Evolutionary conservation across 2,329 filamentous ascomycete genomes (phyloP), one percentile per base, ranked within the genome.

Genomic region (Hypoxylon sp.): DNA sequence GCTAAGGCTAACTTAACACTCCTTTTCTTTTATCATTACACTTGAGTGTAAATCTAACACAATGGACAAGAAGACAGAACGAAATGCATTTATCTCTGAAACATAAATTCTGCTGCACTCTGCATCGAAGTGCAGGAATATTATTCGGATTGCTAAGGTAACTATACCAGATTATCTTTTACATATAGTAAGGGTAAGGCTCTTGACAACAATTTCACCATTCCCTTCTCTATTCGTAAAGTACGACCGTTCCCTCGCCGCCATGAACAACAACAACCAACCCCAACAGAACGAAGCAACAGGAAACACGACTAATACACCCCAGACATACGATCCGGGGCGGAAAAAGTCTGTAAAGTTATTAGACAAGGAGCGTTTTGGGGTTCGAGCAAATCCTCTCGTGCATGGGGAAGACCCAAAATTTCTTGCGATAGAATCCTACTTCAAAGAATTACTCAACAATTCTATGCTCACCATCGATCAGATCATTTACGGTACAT

Each of bases 401-500:
- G 64, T 78, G 9, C 14, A 63, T 9, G 60, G 68, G 10, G 46
- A 50, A 3, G 55, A 75, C 35, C 22, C 59, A 3, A 55, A 70
- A 2, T 79, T 76, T 62, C 13, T 67, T 33, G 55, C 67, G 13
- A 72, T 74, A 35, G 69, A 75, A 33, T 13, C 66, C 0, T 73
- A 74, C 13, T 83, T 83, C 57, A 63, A 64, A 1, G 44, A 61
- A 1, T 46, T 79, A 3, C 65, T 83, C 31, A 48, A 64, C 4
- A 48, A 68, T 3, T 67, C 73, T 0, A 52, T 63, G 0, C 61
- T 71, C 9, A 74, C 76, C 1, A 67, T 82, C 6, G 48, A 75
- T 1, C 35, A 75, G 0, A 78, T 83, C n/a, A 63, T 83, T 0
- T 62, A 78, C 2, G 65, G 69, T 0, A 72, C 71, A 22, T 83